phyloP scores from a whole-genome alignment of 2,329 filamentous ascomycete genomes.

The Colletotrichum sp. region DNA sequence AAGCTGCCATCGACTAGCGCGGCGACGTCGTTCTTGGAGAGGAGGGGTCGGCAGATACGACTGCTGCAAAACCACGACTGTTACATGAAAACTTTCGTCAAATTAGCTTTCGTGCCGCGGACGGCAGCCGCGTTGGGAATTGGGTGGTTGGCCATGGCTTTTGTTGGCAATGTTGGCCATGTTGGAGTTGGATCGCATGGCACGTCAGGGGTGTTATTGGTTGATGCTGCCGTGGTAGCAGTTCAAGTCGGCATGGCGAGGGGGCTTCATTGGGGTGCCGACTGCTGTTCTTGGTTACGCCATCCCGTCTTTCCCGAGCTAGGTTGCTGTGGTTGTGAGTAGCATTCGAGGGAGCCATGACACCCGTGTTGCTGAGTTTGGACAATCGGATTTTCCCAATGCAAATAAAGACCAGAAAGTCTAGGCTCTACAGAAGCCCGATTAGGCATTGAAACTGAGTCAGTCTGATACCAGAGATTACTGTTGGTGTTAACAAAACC shows the following conservation, averaged over 20 bases:
- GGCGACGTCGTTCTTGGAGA: not conserved
- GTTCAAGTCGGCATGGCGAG: not conserved
- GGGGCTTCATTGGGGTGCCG: not conserved
- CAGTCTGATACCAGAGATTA: not conserved
- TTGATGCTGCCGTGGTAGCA: not conserved
- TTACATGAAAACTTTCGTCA: constrained; percentile 9
- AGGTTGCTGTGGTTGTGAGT: not conserved
- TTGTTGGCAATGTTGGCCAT: not conserved
- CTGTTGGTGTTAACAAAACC: not conserved
- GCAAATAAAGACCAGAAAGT: not conserved
- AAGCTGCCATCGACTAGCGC: not conserved
- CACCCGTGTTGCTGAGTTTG: not conserved
- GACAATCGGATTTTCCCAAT: not conserved
- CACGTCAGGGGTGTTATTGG: not conserved
- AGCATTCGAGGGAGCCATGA: not conserved
- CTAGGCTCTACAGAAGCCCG: not conserved
- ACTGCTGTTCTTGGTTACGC: not conserved
- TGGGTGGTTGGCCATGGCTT: not conserved
- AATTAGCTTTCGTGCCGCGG: not conserved
- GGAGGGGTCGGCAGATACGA: not conserved
- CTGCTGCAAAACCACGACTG: constrained; percentile 9
- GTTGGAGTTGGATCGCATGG: not conserved
- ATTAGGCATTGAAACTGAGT: not conserved
- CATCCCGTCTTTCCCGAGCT: not conserved
- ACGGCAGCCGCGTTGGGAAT: not conserved